Percentiles rank a stretch among this genome's conserved stretches.
These are phyloP conservation scores for Microcera coccophila DNA, from an alignment of 2,329 filamentous ascomycete species.

Conservation along the genomic window DNA sequence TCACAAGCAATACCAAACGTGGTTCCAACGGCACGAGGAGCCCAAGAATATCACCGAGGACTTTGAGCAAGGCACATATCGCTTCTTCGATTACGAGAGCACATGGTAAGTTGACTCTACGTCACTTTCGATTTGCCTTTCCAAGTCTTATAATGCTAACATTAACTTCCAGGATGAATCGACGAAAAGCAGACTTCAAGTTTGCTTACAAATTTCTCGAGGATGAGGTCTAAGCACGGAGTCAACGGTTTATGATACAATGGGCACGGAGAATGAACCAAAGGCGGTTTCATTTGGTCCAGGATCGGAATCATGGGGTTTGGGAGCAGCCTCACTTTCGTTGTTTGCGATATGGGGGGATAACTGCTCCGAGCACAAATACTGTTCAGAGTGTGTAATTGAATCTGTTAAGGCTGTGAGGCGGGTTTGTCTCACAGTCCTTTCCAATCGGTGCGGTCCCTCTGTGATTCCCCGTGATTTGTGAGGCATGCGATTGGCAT, in stretches of 20 bases:
- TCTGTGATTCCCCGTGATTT: neutral
- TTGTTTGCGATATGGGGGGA: no score
- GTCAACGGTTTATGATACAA: neutral
- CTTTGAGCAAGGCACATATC: slow-evolving; percentile 97
- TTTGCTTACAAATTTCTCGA: slow-evolving; percentile 98
- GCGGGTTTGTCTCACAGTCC: no score
- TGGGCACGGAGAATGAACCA: neutral
- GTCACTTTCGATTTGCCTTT: no score
- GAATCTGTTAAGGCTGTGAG: no score
- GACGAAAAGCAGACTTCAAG: slow-evolving; percentile 95
- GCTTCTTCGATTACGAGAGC: slow-evolving; percentile 99
- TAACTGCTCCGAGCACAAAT: no score
- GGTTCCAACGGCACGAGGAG: slow-evolving; percentile 98
- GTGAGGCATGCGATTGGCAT: neutral
- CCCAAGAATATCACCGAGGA: slow-evolving; percentile 98
- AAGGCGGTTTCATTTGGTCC: neutral
- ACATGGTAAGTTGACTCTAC: slow-evolving; percentile 69
- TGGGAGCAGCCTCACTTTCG: neutral
- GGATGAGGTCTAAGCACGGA: slow-evolving; percentile 65
- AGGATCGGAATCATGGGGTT: neutral
- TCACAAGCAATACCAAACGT: slow-evolving; percentile 99
- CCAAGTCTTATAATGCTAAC: no score
- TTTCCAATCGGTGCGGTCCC: no score
- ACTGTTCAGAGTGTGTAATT: no score
- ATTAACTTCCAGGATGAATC: slow-evolving; percentile 79